These are phyloP conservation scores for Nicotiana tabacum DNA, from an alignment of 257 asterid genomes.

Conservation along the genomic window DNA sequence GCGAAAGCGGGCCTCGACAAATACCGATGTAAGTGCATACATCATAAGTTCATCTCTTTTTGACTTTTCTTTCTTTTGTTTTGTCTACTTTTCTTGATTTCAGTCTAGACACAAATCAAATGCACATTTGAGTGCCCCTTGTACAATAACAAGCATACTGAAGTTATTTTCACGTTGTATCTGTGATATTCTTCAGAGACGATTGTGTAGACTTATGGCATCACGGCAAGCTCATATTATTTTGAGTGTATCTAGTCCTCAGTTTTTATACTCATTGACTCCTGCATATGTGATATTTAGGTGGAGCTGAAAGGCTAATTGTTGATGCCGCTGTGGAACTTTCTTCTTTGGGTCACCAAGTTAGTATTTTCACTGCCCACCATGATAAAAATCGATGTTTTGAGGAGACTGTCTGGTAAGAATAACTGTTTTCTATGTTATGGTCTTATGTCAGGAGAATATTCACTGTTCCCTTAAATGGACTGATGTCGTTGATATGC, in stretches of 20 bases:
- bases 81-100: no score
- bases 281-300: slow-evolving; percentile 25
- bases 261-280: neutral
- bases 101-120: no score
- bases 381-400: slow-evolving; percentile 77
- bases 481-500: neutral
- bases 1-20: no score
- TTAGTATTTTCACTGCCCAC: slow-evolving; percentile 78
- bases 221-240: no score
- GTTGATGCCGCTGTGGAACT: slow-evolving; percentile 90
- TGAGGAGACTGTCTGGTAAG: slow-evolving; percentile 83
- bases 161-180: neutral
- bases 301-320: slow-evolving; percentile 90
- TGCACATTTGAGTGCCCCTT: neutral
- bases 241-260: no score
- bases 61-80: no score
- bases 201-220: no score
- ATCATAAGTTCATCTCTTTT: no score
- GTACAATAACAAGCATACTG: neutral
- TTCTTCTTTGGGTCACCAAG: slow-evolving; percentile 63
- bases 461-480: neutral
- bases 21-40: no score
- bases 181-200: no score
- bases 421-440: neutral
- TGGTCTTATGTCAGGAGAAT: neutral